Base-by-base conservation (phyloP, 257 asterid species). In the Marsdenia floribunda region DNA sequence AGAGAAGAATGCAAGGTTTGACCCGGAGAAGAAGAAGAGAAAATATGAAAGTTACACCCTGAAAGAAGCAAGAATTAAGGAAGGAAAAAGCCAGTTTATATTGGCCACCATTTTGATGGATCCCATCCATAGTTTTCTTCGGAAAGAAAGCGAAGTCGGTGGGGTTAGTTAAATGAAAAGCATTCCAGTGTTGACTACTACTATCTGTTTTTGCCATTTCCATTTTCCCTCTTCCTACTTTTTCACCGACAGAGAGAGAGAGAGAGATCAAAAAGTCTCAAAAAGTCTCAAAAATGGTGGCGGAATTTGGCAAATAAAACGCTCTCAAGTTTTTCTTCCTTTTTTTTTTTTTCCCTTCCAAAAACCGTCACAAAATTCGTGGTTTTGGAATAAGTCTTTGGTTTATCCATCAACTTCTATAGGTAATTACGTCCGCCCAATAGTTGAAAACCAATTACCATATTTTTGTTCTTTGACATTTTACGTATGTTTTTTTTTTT, bases 81-180 rank as follows among this genome's bases (percentile, higher is more conserved):
- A 24, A 24, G 2, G 16, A 35, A 19, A 9, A 33, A n/a, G 24
- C 9, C 15, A 38, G 24, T 37, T 18, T 58, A 2, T 8, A 33
- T 15, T 15, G 38, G 19, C 16, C 9, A 18, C 9, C 12, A 10
- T 47, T 21, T 24, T 3, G 16, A 22, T 63, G 14, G 33, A 57
- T 1, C n/a, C n/a, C n/a, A n/a, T n/a, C 4, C 35, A 11, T 22
- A 49, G 5, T 70, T 47, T 47, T 49, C 77, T 40, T 69, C 10
- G 12, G 12, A 0, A 0, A 44, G 49, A 44, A 8, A 44, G 57
- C 54, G 19, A 5, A 35, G 80, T 75, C 77, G 83, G 80, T 71
- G 83, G 77, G 70, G 59, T 33, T 68, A 44, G 49, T 49, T 49
- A 11, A 15, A 7, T 42, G 66, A 53, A 7, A 9, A 55, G 75